Conservation (phyloP, 1,139 yeast species). For the Candida smagusa region DNA sequence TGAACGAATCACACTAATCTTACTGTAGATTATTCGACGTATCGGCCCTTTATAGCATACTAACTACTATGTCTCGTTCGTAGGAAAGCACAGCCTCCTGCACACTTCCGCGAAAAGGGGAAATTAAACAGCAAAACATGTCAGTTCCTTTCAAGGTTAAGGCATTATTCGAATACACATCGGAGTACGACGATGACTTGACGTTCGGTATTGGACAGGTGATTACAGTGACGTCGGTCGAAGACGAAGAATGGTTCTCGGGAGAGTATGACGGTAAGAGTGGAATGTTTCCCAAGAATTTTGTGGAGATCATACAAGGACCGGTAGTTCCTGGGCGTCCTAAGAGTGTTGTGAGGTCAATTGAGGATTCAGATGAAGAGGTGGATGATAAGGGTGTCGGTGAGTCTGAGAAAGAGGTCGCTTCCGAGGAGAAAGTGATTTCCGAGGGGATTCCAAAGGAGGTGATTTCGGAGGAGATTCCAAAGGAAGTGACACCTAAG, state of each 20-base stretch:
- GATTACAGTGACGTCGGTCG: constrained; percentile 71
- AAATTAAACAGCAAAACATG: constrained; percentile 7
- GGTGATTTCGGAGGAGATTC: background rate
- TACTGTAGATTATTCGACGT: too few relatives aligned
- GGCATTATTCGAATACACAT: constrained; percentile 68
- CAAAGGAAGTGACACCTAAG: constrained; percentile 5
- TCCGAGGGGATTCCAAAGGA: constrained; percentile 5
- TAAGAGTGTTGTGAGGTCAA: background rate
- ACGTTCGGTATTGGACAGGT: constrained; percentile 63
- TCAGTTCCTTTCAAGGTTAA: constrained; percentile 62
- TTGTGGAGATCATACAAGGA: constrained; percentile 49
- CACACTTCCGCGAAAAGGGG: constrained; percentile 2
- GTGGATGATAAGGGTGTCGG: constrained; percentile 2
- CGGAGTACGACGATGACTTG: constrained; percentile 85
- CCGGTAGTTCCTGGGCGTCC: constrained; percentile 8
- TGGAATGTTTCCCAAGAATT: constrained; percentile 89
- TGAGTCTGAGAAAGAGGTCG: background rate
- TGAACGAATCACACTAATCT: too few relatives aligned
- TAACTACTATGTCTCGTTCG: too few relatives aligned
- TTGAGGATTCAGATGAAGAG: constrained; percentile 1
- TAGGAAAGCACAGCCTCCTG: background rate
- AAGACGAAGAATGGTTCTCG: constrained; percentile 88
- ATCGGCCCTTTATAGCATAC: too few relatives aligned
- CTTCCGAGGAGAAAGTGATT: constrained; percentile 1
- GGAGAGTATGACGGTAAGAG: constrained; percentile 58